A percentile compares a stretch with the other conserved stretches of the same genome.
These are phyloP conservation scores for Lagenidium sp. DNA, from an alignment of 352 stramenopile species.

Conservation along the genomic window DNA sequence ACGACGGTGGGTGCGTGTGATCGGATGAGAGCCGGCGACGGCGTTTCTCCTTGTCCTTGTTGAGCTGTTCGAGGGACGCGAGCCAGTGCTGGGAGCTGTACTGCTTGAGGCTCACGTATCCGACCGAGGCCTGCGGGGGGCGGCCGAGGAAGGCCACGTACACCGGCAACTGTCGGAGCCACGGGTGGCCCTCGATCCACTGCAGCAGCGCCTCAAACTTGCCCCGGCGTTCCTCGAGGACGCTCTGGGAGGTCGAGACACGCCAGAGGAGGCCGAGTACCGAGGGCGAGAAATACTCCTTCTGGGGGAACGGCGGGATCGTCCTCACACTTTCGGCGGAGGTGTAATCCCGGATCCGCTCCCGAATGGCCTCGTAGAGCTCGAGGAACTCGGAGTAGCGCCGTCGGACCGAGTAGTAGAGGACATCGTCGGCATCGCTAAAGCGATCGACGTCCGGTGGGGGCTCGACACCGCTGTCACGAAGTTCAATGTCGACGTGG, in stretches of 20 bases:
- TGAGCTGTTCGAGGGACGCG: slow-evolving; percentile 45
- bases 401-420: slow-evolving; percentile 52
- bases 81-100: slow-evolving; percentile 64
- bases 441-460: slow-evolving; percentile 4
- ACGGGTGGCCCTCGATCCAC: slow-evolving; percentile 46
- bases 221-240: slow-evolving; percentile 40
- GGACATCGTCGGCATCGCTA: slow-evolving; percentile 12
- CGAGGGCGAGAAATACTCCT: slow-evolving; percentile 38
- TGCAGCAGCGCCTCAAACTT: slow-evolving; percentile 47
- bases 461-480: slow-evolving; percentile 9
- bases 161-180: slow-evolving; percentile 21
- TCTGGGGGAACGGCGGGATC: slow-evolving; percentile 39
- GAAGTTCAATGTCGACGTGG: slow-evolving; percentile 45
- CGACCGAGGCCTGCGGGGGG: slow-evolving; percentile 40
- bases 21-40: slow-evolving; percentile 23
- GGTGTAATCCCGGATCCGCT: slow-evolving; percentile 9
- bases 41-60: slow-evolving; percentile 23
- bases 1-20: no score
- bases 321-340: slow-evolving; percentile 8
- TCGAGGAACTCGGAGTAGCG: slow-evolving; percentile 62
- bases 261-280: slow-evolving; percentile 42
- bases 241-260: slow-evolving; percentile 23
- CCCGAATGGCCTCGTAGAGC: slow-evolving; percentile 36
- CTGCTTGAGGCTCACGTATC: slow-evolving; percentile 68
- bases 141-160: slow-evolving; percentile 47